phyloP scores from a whole-genome alignment of 2,329 filamentous ascomycete genomes.

The Phoma herbarum region DNA sequence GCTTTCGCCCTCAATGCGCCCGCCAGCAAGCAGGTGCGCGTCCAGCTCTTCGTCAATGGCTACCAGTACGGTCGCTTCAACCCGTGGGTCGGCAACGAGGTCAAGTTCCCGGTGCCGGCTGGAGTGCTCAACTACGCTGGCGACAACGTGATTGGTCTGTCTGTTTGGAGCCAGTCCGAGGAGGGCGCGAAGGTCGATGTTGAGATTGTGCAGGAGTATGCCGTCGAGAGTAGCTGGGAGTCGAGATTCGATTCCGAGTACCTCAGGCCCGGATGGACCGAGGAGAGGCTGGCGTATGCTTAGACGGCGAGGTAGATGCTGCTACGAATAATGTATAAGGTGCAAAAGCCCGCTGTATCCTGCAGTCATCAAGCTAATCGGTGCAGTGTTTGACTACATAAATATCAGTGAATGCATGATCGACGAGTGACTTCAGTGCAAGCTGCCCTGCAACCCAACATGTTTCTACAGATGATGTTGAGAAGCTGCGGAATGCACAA shows the following conservation, averaged over 20 bases:
- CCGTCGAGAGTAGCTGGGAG: constrained; percentile 62
- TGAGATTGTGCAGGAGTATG: constrained; percentile 63
- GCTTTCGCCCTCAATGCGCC: constrained; percentile 63
- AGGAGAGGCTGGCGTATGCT: constrained; percentile 46
- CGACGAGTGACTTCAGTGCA: too few relatives aligned
- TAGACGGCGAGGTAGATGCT: constrained; percentile 14
- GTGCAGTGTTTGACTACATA: too few relatives aligned
- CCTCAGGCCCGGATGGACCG: constrained; percentile 62
- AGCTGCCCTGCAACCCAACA: too few relatives aligned
- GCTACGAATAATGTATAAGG: constrained; percentile 2
- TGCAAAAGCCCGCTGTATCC: too few relatives aligned
- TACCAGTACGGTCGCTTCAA: constrained; percentile 70
- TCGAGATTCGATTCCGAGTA: constrained; percentile 59
- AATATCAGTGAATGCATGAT: too few relatives aligned
- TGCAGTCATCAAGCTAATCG: too few relatives aligned
- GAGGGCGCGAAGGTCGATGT: constrained; percentile 61
- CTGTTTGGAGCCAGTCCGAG: constrained; percentile 67
- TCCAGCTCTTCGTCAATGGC: constrained; percentile 69
- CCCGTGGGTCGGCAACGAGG: constrained; percentile 68
- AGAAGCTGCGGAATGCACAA: not conserved
- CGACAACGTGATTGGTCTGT: constrained; percentile 66
- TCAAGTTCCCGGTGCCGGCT: constrained; percentile 67
- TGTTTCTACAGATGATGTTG: too few relatives aligned
- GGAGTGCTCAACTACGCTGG: constrained; percentile 67
- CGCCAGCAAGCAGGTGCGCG: constrained; percentile 57